phyloP scores from a whole-genome alignment of 2,329 filamentous ascomycete species.

The Coniella lustricola region DNA sequence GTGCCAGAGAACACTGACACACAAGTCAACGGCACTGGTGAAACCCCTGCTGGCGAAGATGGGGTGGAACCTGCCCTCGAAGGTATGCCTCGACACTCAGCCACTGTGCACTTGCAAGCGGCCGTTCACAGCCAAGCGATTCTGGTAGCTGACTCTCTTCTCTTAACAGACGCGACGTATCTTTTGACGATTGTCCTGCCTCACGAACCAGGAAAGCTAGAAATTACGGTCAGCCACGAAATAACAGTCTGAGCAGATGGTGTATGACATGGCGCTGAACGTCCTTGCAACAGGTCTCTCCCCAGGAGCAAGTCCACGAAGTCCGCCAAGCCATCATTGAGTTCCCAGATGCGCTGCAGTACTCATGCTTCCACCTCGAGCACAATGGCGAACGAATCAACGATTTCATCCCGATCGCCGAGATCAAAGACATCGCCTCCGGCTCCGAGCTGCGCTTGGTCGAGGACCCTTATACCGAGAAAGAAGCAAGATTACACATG shows the following conservation, averaged over 20 bases:
- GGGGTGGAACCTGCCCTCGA: constrained; percentile 25
- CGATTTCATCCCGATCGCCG: constrained; percentile 87
- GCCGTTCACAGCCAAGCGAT: neutral
- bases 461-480: constrained; percentile 96
- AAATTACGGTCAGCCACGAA: constrained; percentile 64
- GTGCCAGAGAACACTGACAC: constrained; percentile 3
- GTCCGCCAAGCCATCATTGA: constrained; percentile 95
- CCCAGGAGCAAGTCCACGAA: constrained; percentile 95
- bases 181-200: constrained; percentile 73
- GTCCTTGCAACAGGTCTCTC: constrained; percentile 58
- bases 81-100: constrained; percentile 24
- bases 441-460: constrained; percentile 76
- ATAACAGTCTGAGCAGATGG: constrained; percentile 6
- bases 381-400: constrained; percentile 84
- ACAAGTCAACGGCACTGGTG: constrained; percentile 9
- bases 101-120: no score
- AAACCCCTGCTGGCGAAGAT: constrained; percentile 20
- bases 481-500: constrained; percentile 92
- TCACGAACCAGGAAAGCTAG: constrained; percentile 68
- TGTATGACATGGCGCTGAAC: constrained; percentile 19
- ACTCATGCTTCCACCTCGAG: constrained; percentile 98
- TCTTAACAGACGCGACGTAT: constrained; percentile 39
- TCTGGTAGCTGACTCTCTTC: neutral
- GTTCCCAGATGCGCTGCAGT: constrained; percentile 85
- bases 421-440: constrained; percentile 70